These are phyloP conservation scores for Tetrapisispora nanseiensis DNA, from an alignment of 805 yeast species.

Conservation along the genomic window DNA sequence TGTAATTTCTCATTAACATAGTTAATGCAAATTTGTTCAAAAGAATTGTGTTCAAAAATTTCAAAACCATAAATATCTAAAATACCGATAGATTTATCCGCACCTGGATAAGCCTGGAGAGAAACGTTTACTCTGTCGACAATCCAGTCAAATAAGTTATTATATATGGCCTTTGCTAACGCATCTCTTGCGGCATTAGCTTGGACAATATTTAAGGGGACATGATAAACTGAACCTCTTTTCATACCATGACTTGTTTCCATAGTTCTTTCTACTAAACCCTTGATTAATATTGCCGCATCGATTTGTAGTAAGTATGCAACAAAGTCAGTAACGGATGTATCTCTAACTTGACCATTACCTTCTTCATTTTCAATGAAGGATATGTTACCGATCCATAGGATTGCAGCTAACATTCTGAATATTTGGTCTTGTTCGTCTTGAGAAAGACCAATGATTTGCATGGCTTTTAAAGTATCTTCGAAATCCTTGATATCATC, in stretches of 20 bases:
- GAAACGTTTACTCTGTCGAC: constrained; percentile 84
- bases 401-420: constrained; percentile 68
- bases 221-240: constrained; percentile 89
- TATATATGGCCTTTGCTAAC: constrained; percentile 86
- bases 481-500: constrained; percentile 72
- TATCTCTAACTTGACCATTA: constrained; percentile 70
- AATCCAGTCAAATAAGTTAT: constrained; percentile 91
- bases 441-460: constrained; percentile 70
- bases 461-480: constrained; percentile 82
- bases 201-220: constrained; percentile 83
- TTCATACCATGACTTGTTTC: constrained; percentile 85
- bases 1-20: constrained; percentile 93
- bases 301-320: constrained; percentile 84
- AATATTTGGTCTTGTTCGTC: constrained; percentile 86
- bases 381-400: constrained; percentile 91
- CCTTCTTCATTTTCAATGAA: constrained; percentile 84
- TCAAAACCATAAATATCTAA: constrained; percentile 95
- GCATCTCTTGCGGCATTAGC: constrained; percentile 95
- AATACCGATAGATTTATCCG: constrained; percentile 74
- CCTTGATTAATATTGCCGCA: constrained; percentile 50
- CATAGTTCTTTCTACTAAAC: constrained; percentile 71
- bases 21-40: constrained; percentile 91
- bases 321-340: constrained; percentile 86
- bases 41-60: constrained; percentile 88
- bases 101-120: constrained; percentile 44